Conservation (phyloP, 352 stramenopile species). For the Bremia lactucae region DNA sequence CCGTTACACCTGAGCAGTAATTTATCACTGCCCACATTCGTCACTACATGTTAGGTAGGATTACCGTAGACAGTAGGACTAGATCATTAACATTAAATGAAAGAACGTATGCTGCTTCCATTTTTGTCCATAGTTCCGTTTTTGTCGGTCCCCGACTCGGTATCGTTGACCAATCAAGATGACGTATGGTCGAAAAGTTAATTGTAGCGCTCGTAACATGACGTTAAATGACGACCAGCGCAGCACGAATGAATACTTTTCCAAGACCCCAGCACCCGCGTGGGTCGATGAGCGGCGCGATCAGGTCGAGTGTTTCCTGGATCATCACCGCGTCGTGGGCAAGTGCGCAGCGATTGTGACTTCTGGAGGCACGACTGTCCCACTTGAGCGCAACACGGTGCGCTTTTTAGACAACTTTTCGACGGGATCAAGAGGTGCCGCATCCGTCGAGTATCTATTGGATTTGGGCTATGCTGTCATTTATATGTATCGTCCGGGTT, state of each 20-base stretch:
- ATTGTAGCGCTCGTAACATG: too few relatives aligned
- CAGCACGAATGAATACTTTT: conserved; percentile 44
- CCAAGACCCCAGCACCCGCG: conserved; percentile 28
- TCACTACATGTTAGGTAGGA: too few relatives aligned
- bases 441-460: conserved; percentile 86
- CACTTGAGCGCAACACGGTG: conserved; percentile 91
- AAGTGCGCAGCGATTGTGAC: conserved; percentile 90
- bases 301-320: conserved; percentile 45
- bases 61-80: too few relatives aligned
- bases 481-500: conserved; percentile 89
- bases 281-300: conserved; percentile 26
- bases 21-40: too few relatives aligned
- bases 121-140: too few relatives aligned
- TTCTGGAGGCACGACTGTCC: conserved; percentile 91
- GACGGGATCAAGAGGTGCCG: conserved; percentile 86
- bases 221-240: conserved; percentile 22
- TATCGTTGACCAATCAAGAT: too few relatives aligned
- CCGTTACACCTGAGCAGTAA: too few relatives aligned
- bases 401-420: conserved; percentile 97
- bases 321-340: conserved; percentile 47
- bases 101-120: too few relatives aligned
- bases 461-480: conserved; percentile 92
- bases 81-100: too few relatives aligned
- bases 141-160: too few relatives aligned
- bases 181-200: too few relatives aligned